phyloP scores from a whole-genome alignment of 768 basidiomycete genomes.

The Megacollybia marginata region DNA sequence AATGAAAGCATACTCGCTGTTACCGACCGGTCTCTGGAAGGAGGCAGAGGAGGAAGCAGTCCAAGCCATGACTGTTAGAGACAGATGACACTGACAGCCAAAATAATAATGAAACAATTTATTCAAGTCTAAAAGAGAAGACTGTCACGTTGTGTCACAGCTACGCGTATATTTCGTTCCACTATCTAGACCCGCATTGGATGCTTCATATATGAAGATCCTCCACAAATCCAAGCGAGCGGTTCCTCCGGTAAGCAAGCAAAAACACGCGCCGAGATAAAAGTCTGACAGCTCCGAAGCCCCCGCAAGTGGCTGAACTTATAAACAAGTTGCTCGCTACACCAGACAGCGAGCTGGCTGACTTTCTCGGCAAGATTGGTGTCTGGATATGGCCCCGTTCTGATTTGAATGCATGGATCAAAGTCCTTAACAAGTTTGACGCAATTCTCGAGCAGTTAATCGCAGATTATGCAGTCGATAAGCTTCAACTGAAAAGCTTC shows the following conservation, averaged over 20 bases:
- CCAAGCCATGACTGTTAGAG: not conserved
- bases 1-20: conserved; percentile 16
- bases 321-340: conserved; percentile 64
- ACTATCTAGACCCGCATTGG: too few species aligned
- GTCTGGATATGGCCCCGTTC: conserved; percentile 94
- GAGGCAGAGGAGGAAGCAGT: not conserved
- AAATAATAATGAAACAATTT: not conserved
- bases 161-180: too few species aligned
- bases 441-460: conserved; percentile 77
- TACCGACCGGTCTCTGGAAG: not conserved
- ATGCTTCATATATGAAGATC: conserved; percentile 61
- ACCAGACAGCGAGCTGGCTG: conserved; percentile 62
- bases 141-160: too few species aligned
- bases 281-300: conserved; percentile 31
- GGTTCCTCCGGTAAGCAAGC: conserved; percentile 58
- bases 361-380: conserved; percentile 61
- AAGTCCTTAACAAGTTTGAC: conserved; percentile 95
- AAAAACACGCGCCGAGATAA: conserved; percentile 9
- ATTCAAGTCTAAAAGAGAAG: too few species aligned
- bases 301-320: conserved; percentile 74
- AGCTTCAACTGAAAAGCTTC: conserved; percentile 76
- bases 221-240: conserved; percentile 79
- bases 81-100: not conserved
- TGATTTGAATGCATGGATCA: conserved; percentile 95
- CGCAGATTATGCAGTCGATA: conserved; percentile 78